A percentile compares a stretch with the other conserved stretches of the same genome.
Evolutionary conservation across 768 basidiomycete genomes (phyloP).

Genomic region (Tylopilus sp.): DNA sequence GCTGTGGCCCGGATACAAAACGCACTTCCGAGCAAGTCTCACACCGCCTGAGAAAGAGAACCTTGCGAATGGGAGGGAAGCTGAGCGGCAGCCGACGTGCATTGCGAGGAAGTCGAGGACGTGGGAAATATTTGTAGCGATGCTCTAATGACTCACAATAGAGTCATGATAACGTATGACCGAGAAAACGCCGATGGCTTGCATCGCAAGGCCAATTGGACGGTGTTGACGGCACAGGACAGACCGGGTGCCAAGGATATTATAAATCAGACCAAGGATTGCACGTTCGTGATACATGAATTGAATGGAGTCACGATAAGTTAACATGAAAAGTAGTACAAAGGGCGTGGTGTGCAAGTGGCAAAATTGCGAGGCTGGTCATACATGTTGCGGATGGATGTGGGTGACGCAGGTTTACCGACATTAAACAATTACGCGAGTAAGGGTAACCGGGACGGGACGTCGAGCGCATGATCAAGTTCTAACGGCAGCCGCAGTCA

Average conservation of each 20-base stretch:
- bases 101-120: conserved; percentile 3
- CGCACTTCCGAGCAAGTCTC: conserved; percentile 24
- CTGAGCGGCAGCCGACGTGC: conserved; percentile 41
- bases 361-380: conserved; percentile 13
- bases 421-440: background rate
- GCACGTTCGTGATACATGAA: conserved; percentile 10
- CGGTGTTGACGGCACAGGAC: background rate
- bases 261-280: background rate
- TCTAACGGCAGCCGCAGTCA: conserved; percentile 20
- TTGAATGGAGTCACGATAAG: conserved; percentile 13
- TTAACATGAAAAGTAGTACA: conserved; percentile 23
- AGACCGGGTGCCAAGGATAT: background rate
- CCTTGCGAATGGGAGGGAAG: conserved; percentile 42
- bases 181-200: background rate
- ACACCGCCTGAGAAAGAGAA: conserved; percentile 11
- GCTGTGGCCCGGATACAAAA: conserved; percentile 35
- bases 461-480: conserved; percentile 16
- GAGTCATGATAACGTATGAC: background rate
- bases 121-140: too few relatives aligned
- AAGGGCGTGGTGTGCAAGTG: conserved; percentile 4
- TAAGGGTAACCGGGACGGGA: background rate
- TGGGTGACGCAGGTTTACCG: conserved; percentile 1
- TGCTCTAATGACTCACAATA: background rate
- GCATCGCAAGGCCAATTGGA: background rate
- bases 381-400: conserved; percentile 25